Percentiles rank a stretch among this genome's conserved stretches.
phyloP scores from a whole-genome alignment of 2,329 filamentous ascomycete species.

The Zelopaecilomyces penicillatus region DNA sequence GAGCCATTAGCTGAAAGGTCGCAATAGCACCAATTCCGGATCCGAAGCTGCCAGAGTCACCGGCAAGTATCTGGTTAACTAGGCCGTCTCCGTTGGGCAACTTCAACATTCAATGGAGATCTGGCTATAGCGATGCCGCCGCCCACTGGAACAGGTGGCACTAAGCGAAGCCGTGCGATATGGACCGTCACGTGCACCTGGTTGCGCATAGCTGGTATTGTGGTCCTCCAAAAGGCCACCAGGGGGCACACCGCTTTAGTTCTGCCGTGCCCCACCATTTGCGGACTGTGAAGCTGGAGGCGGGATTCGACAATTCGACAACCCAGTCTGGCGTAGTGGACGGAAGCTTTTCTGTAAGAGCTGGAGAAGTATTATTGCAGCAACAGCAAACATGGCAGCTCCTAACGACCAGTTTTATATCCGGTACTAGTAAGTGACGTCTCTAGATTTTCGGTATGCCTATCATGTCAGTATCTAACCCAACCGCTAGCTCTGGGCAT shows the following conservation, averaged over 20 bases:
- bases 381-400: conserved; percentile 47
- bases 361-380: too few species aligned
- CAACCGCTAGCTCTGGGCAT: conserved; percentile 71
- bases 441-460: not conserved
- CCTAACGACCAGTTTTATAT: conserved; percentile 84
- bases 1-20: conserved; percentile 21
- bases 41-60: conserved; percentile 20
- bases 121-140: conserved; percentile 25
- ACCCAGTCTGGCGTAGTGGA: too few species aligned
- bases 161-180: conserved; percentile 20
- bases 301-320: not conserved
- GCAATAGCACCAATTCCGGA: conserved; percentile 19
- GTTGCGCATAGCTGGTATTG: too few species aligned
- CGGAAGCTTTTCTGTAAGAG: too few species aligned
- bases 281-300: conserved; percentile 3
- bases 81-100: conserved; percentile 18
- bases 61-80: conserved; percentile 14
- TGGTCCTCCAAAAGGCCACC: too few species aligned
- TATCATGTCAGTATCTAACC: conserved; percentile 7
- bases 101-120: conserved; percentile 22
- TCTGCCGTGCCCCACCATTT: conserved; percentile 14
- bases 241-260: conserved; percentile 8
- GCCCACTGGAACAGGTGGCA: conserved; percentile 31
- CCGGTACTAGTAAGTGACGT: conserved; percentile 78
- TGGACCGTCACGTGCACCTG: conserved; percentile 23